These are phyloP conservation scores for Sporothrix sp. DNA, from an alignment of 2,329 filamentous ascomycete species.

Conservation along the genomic window DNA sequence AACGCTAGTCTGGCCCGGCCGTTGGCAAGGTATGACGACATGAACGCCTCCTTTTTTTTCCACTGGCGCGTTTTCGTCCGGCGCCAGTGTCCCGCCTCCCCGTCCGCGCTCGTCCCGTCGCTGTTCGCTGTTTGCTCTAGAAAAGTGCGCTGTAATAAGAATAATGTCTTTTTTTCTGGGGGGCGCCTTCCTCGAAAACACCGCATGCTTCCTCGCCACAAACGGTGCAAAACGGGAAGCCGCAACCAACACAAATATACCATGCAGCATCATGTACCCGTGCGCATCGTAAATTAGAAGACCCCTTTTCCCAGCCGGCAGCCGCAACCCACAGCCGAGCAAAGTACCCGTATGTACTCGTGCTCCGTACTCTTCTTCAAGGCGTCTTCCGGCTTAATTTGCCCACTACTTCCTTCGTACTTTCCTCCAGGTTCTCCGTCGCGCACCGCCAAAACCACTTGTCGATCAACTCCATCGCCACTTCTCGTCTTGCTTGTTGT, in stretches of 20 bases:
- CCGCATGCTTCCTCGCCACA: no score
- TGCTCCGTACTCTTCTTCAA: no score
- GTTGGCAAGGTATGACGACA: slow-evolving; percentile 14
- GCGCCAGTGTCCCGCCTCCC: slow-evolving; percentile 11
- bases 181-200: slow-evolving; percentile 1
- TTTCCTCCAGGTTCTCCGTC: no score
- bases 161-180: neutral
- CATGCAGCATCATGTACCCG: no score
- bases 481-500: neutral
- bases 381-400: neutral
- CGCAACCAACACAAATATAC: no score
- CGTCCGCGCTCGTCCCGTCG: neutral
- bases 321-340: no score
- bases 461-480: slow-evolving; percentile 11
- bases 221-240: no score
- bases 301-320: no score
- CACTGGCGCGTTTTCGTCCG: neutral
- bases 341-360: no score
- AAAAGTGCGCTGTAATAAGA: no score
- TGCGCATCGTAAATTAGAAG: no score
- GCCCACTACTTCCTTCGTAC: neutral
- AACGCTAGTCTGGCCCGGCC: slow-evolving; percentile 7
- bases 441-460: neutral
- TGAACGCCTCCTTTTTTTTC: neutral
- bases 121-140: neutral